Evolutionary conservation across 257 asterid species (phyloP), one percentile per base, ranked within the genome.

Genomic region (Solanum infundibuliforme): DNA sequence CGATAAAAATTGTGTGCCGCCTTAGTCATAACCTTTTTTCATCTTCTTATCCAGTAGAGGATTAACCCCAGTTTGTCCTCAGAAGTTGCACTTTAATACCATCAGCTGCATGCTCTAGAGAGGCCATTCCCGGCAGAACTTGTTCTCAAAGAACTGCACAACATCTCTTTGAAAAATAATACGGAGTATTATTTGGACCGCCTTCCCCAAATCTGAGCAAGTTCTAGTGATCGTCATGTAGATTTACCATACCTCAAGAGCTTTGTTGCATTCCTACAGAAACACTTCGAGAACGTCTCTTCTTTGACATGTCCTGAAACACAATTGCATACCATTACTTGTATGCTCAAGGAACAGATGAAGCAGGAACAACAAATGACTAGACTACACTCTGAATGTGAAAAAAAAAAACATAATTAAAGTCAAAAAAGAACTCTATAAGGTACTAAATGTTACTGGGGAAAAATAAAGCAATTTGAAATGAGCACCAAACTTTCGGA

Each of bases 201-300:
- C 55, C 85, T 82, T 82, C 85, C 69, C 66, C 25, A 2, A 4
- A 82, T 82, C 25, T 5, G 41, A 82, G 68, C 41, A 82, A 81
- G 21, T 48, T 48, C 46, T 85, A 72, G 76, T 34, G 34, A 86
- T 73, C 55, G 25, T 29, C 85, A 29, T 29, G 85, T 31, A 29
- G 20, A 82, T 81, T 81, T 82, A 82, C 43, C 69, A 3, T 83
- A 90, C 93, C 93, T 92, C 87, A 88, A 3, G 94, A 92, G 89
- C 93, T 91, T 86, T 86, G 88, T 88, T 76, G 92, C 74, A 87
- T 74, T 39, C 92, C 94, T 27, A 92, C 92, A 86, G 97, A 94
- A 85, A 89, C 97, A 87, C 98, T 94, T 87, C 95, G 91, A 90
- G 93, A 91, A 88, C 96, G 90, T 90, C 93, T 91, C 87, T 92